Conservation (phyloP, 495 filamentous ascomycete species). For the Amorphotheca resinae region DNA sequence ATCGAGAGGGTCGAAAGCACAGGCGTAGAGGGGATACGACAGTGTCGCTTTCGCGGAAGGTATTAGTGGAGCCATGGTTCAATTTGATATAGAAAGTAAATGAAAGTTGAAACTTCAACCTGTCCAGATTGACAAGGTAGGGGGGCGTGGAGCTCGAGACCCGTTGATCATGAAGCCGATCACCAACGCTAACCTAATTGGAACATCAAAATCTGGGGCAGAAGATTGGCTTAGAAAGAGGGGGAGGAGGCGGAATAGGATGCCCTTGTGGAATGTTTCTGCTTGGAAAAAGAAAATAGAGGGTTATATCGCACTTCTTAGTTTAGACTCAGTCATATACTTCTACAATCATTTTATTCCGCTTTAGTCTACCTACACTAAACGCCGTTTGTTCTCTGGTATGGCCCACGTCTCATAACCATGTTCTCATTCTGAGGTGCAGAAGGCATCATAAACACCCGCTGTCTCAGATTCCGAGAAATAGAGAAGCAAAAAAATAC, state of each 20-base stretch:
- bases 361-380: neutral
- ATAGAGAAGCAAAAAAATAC: neutral
- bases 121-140: neutral
- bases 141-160: neutral
- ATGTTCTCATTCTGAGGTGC: neutral
- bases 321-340: too few species aligned
- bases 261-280: too few species aligned
- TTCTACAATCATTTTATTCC: too few species aligned
- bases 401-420: neutral
- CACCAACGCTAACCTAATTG: too few species aligned
- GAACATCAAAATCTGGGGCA: too few species aligned
- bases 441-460: neutral
- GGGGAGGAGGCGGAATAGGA: too few species aligned
- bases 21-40: conserved; percentile 78
- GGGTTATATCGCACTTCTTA: too few species aligned
- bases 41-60: conserved; percentile 56
- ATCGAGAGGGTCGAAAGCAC: conserved; percentile 78
- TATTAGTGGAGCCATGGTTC: conserved; percentile 39
- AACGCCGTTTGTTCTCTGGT: neutral
- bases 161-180: too few species aligned
- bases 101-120: neutral
- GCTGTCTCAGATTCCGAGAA: neutral
- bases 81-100: neutral
- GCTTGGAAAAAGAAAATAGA: too few species aligned
- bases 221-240: too few species aligned